phyloP scores from a whole-genome alignment of 352 stramenopile species.

The Phytophthora rubi region DNA sequence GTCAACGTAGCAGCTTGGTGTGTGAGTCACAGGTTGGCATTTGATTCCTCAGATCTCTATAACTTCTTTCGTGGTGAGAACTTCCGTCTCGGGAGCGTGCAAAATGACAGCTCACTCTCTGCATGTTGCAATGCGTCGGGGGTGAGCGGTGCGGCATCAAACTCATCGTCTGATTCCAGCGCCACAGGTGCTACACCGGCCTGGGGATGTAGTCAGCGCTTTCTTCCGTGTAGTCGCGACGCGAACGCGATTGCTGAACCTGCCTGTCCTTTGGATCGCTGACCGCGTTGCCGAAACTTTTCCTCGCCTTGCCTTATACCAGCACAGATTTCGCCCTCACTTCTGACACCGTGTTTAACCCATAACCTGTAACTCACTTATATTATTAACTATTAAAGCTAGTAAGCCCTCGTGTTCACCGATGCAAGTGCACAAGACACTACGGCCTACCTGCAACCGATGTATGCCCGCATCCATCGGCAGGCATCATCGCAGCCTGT shows the following conservation, averaged over 20 bases:
- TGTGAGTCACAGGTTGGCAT: conserved; percentile 3
- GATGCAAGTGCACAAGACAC: too few relatives aligned
- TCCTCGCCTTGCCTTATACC: neutral
- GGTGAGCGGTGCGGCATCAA: neutral
- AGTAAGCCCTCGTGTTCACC: too few relatives aligned
- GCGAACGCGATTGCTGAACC: conserved; percentile 23
- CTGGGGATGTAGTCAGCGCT: neutral
- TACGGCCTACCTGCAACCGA: too few relatives aligned
- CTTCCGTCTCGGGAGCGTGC: neutral
- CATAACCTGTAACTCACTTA: too few relatives aligned
- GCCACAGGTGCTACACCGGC: conserved; percentile 7
- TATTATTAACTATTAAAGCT: too few relatives aligned
- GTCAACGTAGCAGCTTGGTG: conserved; percentile 4
- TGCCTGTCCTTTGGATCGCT: conserved; percentile 7
- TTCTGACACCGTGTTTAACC: too few relatives aligned
- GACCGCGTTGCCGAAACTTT: neutral
- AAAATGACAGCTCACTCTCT: neutral
- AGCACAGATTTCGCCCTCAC: too few relatives aligned
- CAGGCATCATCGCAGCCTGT: too few relatives aligned
- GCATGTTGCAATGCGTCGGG: neutral
- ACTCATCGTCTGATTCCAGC: neutral
- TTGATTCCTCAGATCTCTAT: conserved; percentile 11
- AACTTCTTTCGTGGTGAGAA: neutral
- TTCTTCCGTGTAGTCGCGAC: conserved; percentile 22
- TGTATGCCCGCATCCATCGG: too few relatives aligned